Conservation (phyloP, 2,329 filamentous ascomycete genomes). For the Ascocoryne sarcoides region DNA sequence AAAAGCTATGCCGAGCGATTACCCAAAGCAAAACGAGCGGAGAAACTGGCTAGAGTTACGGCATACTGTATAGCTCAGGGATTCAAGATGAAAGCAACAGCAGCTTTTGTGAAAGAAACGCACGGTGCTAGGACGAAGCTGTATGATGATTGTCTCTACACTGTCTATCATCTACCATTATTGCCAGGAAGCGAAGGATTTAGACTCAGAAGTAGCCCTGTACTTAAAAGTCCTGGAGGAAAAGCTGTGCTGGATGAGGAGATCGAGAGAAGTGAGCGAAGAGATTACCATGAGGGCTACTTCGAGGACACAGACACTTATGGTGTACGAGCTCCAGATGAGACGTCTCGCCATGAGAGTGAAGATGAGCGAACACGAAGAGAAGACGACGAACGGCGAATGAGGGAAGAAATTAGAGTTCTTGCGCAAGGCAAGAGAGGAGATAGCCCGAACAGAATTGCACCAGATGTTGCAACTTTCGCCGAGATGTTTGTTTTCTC, state of each 20-base stretch:
- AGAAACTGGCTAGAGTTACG: constrained; percentile 82
- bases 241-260: constrained; percentile 90
- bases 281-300: constrained; percentile 88
- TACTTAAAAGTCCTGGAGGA: constrained; percentile 85
- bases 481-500: constrained; percentile 97
- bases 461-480: constrained; percentile 66
- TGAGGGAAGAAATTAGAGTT: constrained; percentile 29
- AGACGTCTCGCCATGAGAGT: constrained; percentile 36
- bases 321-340: constrained; percentile 35
- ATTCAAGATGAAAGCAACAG: constrained; percentile 82
- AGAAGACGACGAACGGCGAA: constrained; percentile 27
- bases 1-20: constrained; percentile 93
- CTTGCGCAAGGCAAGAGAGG: constrained; percentile 34
- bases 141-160: constrained; percentile 96
- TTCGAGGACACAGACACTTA: constrained; percentile 63
- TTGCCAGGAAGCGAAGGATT: constrained; percentile 81
- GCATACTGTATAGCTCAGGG: constrained; percentile 95
- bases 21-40: constrained; percentile 77
- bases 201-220: constrained; percentile 78
- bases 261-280: constrained; percentile 84
- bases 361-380: constrained; percentile 26
- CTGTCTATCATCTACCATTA: constrained; percentile 86
- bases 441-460: constrained; percentile 48
- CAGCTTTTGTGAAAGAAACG: constrained; percentile 76
- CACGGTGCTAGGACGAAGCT: constrained; percentile 91